Conservation (phyloP, 495 filamentous ascomycete genomes). For the Aspergillus coremiiformis region DNA sequence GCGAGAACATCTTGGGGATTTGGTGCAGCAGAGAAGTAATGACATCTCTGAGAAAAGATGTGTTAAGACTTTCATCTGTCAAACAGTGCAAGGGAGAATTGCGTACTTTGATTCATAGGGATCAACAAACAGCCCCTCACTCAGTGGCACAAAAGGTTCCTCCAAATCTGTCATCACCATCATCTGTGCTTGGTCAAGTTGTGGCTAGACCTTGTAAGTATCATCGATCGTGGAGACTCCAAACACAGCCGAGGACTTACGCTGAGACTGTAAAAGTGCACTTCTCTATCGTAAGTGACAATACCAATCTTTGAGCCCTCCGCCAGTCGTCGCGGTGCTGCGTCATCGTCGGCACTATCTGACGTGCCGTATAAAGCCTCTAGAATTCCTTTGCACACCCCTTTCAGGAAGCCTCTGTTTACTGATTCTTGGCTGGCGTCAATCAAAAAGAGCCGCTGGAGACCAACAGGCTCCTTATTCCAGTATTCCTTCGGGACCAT, state of each 20-base stretch:
- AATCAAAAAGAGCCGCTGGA: conserved; percentile 85
- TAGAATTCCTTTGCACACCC: conserved; percentile 83
- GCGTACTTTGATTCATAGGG: conserved; percentile 80
- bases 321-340: conserved; percentile 53
- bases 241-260: conserved; percentile 41
- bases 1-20: conserved; percentile 76
- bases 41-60: conserved; percentile 47
- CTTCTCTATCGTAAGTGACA: conserved; percentile 88
- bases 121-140: conserved; percentile 90
- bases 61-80: neutral
- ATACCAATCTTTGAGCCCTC: conserved; percentile 84
- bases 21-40: conserved; percentile 76
- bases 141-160: conserved; percentile 90
- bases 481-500: conserved; percentile 97
- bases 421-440: conserved; percentile 87
- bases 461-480: conserved; percentile 85
- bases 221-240: neutral
- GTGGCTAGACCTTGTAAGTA: conserved; percentile 45
- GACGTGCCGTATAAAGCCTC: conserved; percentile 68
- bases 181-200: conserved; percentile 88
- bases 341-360: conserved; percentile 50
- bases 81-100: neutral
- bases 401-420: conserved; percentile 83
- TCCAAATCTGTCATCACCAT: conserved; percentile 97
- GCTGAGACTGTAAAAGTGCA: conserved; percentile 95